Conservation (phyloP, 2,329 filamentous ascomycete genomes). For the Orbilia oligospora region DNA sequence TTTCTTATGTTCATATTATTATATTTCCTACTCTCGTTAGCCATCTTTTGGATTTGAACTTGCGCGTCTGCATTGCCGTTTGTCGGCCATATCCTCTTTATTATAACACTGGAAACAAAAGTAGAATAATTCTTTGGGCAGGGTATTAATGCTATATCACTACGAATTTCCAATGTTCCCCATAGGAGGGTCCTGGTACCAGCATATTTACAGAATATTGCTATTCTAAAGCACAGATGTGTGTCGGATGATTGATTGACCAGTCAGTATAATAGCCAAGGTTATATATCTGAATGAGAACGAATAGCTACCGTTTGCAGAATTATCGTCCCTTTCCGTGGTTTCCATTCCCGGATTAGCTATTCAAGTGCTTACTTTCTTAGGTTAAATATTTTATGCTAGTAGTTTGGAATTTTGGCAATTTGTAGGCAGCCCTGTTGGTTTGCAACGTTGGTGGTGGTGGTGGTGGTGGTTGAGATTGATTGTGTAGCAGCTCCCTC, state of each 20-base stretch:
- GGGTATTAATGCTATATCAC: not conserved
- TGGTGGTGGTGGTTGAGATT: too few relatives aligned
- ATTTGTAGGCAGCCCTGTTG: too few relatives aligned
- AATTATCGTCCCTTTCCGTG: not conserved
- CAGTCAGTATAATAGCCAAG: too few relatives aligned
- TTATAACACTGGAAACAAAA: not conserved
- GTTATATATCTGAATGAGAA: not conserved
- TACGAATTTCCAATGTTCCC: not conserved
- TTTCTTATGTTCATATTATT: conserved; percentile 41
- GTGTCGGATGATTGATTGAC: too few relatives aligned
- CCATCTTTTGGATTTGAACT: not conserved
- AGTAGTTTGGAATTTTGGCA: too few relatives aligned
- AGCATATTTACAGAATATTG: too few relatives aligned
- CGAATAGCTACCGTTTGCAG: not conserved
- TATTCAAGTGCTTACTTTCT: too few relatives aligned
- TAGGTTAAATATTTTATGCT: too few relatives aligned
- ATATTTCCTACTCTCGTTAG: conserved; percentile 6
- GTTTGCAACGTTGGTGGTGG: too few relatives aligned
- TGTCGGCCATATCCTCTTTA: not conserved
- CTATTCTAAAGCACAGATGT: too few relatives aligned
- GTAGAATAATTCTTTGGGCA: not conserved
- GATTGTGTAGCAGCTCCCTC: too few relatives aligned
- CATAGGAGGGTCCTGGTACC: not conserved
- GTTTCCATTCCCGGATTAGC: not conserved
- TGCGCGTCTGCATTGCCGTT: not conserved